Evolutionary conservation across 2,329 filamentous ascomycete species (phyloP).

Genomic region (Nemania sp.): DNA sequence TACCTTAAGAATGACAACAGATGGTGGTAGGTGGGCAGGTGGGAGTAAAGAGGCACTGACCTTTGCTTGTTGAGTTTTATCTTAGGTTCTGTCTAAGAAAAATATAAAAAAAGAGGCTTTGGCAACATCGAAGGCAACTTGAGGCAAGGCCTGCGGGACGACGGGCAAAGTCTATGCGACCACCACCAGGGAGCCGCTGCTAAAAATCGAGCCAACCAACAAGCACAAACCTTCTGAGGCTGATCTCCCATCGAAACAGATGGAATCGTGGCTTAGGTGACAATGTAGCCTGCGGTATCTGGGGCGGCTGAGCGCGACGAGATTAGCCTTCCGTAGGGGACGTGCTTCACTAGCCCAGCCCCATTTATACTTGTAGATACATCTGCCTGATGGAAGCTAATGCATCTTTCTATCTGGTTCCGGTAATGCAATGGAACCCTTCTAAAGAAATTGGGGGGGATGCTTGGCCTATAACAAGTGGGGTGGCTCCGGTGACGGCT

Average conservation of each 20-base stretch:
- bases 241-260: constrained; percentile 43
- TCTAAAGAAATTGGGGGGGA: constrained; percentile 1
- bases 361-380: constrained; percentile 35
- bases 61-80: neutral
- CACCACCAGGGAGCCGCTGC: constrained; percentile 17
- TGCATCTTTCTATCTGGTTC: constrained; percentile 23
- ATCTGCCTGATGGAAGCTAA: constrained; percentile 5
- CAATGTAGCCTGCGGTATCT: constrained; percentile 32
- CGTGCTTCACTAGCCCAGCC: constrained; percentile 25
- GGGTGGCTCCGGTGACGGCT: constrained; percentile 20
- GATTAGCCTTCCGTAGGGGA: neutral
- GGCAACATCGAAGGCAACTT: constrained; percentile 19
- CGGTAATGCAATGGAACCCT: constrained; percentile 27
- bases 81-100: neutral
- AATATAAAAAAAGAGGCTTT: constrained; percentile 3
- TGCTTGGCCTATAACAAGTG: neutral
- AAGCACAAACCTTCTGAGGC: constrained; percentile 30
- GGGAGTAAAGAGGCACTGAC: no score
- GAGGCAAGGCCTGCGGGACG: constrained; percentile 21
- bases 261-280: constrained; percentile 41
- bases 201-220: constrained; percentile 14
- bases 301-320: constrained; percentile 22
- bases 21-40: neutral
- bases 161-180: neutral
- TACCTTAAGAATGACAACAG: neutral